Percentiles rank a stretch among this genome's conserved stretches.
phyloP scores from a whole-genome alignment of 257 asterid species.

The Jacaranda mimosifolia region DNA sequence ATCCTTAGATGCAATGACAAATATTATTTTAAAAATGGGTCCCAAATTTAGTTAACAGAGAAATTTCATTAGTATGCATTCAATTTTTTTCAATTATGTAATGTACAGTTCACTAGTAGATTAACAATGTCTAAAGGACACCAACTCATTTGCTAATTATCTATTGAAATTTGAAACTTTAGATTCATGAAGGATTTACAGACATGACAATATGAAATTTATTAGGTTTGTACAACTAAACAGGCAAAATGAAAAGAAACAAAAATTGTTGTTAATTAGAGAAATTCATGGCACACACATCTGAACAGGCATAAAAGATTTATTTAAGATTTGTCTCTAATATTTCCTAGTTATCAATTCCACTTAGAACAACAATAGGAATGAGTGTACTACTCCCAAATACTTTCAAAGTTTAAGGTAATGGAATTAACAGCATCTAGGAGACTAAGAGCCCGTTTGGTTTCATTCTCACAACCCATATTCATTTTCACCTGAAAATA shows the following conservation, averaged over 20 bases:
- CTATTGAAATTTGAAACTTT: constrained; percentile 18
- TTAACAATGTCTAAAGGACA: not conserved
- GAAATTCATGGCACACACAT: not conserved
- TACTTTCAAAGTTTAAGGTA: not conserved
- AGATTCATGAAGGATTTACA: not conserved
- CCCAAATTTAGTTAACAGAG: too few species aligned
- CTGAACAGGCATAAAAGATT: not conserved
- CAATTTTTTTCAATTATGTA: too few species aligned
- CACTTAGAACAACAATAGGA: not conserved
- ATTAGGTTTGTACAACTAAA: not conserved
- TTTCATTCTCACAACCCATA: too few species aligned
- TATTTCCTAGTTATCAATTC: not conserved
- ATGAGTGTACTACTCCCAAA: not conserved
- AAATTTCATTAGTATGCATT: too few species aligned
- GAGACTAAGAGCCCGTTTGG: too few species aligned
- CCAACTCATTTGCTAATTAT: not conserved
- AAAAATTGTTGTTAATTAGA: not conserved
- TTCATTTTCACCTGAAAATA: too few species aligned
- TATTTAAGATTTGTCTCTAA: not conserved
- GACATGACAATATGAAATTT: not conserved
- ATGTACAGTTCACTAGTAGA: not conserved
- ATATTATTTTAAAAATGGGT: too few species aligned
- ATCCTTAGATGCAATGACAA: too few species aligned
- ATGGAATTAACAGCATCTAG: not conserved
- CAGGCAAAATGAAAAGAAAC: not conserved